Evolutionary conservation across 2,329 filamentous ascomycete species (phyloP).

Genomic region (Moelleriella libera): DNA sequence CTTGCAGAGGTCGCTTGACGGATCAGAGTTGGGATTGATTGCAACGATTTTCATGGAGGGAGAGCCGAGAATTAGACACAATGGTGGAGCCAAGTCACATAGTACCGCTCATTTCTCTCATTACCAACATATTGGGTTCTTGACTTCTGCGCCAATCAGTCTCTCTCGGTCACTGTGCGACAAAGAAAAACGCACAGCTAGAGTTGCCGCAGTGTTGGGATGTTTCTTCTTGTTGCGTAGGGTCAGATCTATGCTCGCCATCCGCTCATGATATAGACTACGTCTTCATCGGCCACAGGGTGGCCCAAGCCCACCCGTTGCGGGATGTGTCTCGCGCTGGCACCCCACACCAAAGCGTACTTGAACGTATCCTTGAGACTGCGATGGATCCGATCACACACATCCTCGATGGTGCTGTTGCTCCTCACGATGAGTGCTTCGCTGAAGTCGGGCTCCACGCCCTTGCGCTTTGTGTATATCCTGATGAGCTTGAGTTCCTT

Average conservation of each 20-base stretch:
- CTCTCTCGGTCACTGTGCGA: too few relatives aligned
- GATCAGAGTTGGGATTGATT: too few relatives aligned
- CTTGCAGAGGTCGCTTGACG: too few relatives aligned
- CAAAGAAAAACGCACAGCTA: too few relatives aligned
- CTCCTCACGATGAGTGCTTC: conserved; percentile 88
- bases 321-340: conserved; percentile 85
- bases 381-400: conserved; percentile 89
- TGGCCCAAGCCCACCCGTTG: conserved; percentile 84
- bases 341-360: conserved; percentile 95
- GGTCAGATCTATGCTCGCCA: conserved; percentile 38
- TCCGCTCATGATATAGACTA: conserved; percentile 52
- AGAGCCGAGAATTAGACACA: too few relatives aligned
- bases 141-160: too few relatives aligned
- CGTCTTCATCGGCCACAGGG: conserved; percentile 56
- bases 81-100: too few relatives aligned
- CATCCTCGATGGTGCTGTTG: conserved; percentile 86
- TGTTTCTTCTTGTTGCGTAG: background rate
- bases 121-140: too few relatives aligned
- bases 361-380: conserved; percentile 97
- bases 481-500: conserved; percentile 79
- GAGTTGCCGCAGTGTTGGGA: too few relatives aligned
- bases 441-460: conserved; percentile 71
- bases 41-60: too few relatives aligned
- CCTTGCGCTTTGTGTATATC: conserved; percentile 95
- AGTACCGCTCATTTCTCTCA: too few relatives aligned